Evolutionary conservation across 768 basidiomycete species (phyloP), one percentile per base, ranked within the genome.

Genomic region (Clitopilus passeckerianus): DNA sequence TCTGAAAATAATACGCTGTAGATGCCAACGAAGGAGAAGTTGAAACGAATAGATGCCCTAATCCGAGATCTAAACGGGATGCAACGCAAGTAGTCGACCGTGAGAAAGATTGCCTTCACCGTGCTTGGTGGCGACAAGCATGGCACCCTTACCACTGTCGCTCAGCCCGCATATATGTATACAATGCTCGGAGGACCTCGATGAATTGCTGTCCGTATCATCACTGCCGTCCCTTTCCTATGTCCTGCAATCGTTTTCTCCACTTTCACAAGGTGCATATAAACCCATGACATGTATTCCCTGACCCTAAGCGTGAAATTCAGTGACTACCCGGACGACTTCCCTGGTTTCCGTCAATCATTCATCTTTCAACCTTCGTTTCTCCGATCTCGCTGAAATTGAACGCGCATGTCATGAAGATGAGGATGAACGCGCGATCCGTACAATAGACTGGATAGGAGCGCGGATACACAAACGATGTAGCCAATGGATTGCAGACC

Each of bases 381-480:
- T 94, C 74, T 92, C 91, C 14, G 84, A 89, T 70, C 75, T 94
- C 44, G 61, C 66, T 1, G 87, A 90, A 64, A 83, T 90, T 14
- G 92, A 94, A 68, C 71, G 76, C 16, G 87, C 87, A 14, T 90
- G 87, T 63, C 80, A 80, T 16, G 92, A 94, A 71, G 87, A 89
- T 64, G 91, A 93, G 63, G 87, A 90, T 61, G 74, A 84, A 64
- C 88, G 92, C 33, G 89, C 92, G 0, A 82, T 82, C 22, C 83
- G 92, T 53, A 87, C 84, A n/a, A 80, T 93, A 64, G 92, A 94
- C 74, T 94, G 92, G 92, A 87, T 94, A 63, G 81, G 88, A 35
- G 83, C 84, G 10, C 84, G 92, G 53, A 86, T 93, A 57, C 72
- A 77, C 43, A 79, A 77, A 61, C 79, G 84, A 59, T 86, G 86